A percentile compares a stretch with the other conserved stretches of the same genome.
Evolutionary conservation across 345 rosid species (phyloP).

Genomic region (Rhodamnia argentea): DNA sequence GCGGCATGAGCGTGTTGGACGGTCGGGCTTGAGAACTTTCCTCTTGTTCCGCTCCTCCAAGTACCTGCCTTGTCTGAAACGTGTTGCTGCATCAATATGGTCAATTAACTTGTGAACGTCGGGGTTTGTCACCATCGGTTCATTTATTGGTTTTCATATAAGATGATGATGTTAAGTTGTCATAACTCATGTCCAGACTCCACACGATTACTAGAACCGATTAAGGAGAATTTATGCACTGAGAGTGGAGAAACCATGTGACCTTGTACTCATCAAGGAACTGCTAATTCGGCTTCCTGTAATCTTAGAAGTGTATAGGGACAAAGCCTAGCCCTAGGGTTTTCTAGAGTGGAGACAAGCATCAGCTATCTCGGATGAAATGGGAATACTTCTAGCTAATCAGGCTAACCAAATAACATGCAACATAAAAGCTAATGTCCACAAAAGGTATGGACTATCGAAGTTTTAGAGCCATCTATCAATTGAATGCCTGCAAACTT

Average conservation of each 20-base stretch:
- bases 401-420: background rate
- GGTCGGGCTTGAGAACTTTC: constrained; percentile 6
- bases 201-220: background rate
- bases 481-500: background rate
- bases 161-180: background rate
- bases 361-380: background rate
- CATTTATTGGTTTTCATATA: background rate
- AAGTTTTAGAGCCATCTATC: background rate
- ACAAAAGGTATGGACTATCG: background rate
- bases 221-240: background rate
- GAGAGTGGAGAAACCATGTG: background rate
- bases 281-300: background rate
- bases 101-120: background rate
- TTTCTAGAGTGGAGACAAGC: background rate
- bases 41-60: constrained; percentile 7
- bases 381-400: background rate
- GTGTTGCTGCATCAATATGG: constrained; percentile 13
- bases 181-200: background rate
- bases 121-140: background rate
- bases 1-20: constrained; percentile 15
- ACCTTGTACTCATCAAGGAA: background rate
- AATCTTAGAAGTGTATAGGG: background rate
- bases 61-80: constrained; percentile 1
- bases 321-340: background rate
- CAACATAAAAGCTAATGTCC: background rate